phyloP scores from a whole-genome alignment of 179 eudicot species.

The Nepenthes alata region DNA sequence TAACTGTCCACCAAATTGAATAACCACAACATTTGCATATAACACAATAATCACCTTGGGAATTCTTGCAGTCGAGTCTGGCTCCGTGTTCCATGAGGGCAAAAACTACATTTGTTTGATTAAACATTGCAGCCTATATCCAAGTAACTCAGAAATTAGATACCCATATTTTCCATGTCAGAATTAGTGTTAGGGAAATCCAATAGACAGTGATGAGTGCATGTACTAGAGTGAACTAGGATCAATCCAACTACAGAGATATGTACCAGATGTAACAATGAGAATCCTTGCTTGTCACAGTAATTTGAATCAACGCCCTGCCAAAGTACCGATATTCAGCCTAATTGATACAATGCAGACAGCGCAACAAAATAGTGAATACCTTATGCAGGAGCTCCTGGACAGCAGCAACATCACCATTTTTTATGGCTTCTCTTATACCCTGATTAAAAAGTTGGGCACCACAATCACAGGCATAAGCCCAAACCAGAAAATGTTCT shows the following conservation, averaged over 20 bases:
- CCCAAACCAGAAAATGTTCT: background rate
- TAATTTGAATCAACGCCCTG: conserved; percentile 97
- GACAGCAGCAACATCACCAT: conserved; percentile 63
- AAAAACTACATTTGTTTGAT: conserved; percentile 76
- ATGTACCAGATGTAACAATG: conserved; percentile 79
- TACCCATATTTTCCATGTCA: background rate
- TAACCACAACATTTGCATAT: conserved; percentile 3
- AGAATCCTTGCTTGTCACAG: conserved; percentile 89
- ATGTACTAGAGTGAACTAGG: background rate
- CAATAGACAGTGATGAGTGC: background rate
- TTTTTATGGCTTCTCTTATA: conserved; percentile 89
- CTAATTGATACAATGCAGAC: background rate
- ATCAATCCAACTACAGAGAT: conserved; percentile 9
- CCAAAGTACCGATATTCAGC: conserved; percentile 12
- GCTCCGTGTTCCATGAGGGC: conserved; percentile 91
- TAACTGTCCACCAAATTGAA: conserved; percentile 2
- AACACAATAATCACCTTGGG: conserved; percentile 47
- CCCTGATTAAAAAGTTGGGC: conserved; percentile 36
- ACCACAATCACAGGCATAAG: conserved; percentile 4
- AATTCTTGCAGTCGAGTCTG: conserved; percentile 57
- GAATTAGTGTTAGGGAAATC: background rate
- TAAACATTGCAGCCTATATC: conserved; percentile 81
- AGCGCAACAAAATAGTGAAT: conserved; percentile 4
- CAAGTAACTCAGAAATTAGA: conserved; percentile 1
- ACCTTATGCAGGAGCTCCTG: conserved; percentile 81